Evolutionary conservation across 2,329 filamentous ascomycete genomes (phyloP), one percentile per base, ranked within the genome.

Genomic region (Ceratocystis destructans): DNA sequence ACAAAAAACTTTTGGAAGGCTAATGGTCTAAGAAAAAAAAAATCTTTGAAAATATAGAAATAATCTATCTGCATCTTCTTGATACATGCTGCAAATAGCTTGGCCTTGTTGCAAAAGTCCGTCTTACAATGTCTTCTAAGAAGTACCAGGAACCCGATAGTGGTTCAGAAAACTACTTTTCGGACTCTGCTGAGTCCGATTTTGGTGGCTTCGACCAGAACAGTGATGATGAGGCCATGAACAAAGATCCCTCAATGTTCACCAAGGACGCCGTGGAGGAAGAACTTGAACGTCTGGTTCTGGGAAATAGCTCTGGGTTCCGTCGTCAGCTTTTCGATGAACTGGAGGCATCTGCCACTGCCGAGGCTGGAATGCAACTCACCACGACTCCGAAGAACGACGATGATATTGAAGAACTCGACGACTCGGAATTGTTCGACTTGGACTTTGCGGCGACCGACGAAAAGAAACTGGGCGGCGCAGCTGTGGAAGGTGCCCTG

Each of bases 251-350:
- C 44, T 45, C 64, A 17, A 70, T 76, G 64, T 75, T 73, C 65
- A 86, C 88, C 63, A 94, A 93, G 73, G 90, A 96, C 73, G 86
- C 85, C 15, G 86, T 88, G 64, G 92, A 96, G 74, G 85, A 88
- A 72, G 90, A 93, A 73, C 83, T 96, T 37, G 93, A 96, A 77
- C 84, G 86, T 70, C 79, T 96, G 69, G 88, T 99, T 2, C 89
- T 99, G 69, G 94, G 94, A 66, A 89, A 96, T 76, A 85, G 87
- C 61, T 82, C 84, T n/a, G 89, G 87, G 44, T 97, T 97, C 75
- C 83, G 86, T 67, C 81, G 87, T 67, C 87, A 87, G 53, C 78
- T 97, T 64, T 88, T 87, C 70, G 71, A 72, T 59, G 71, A 73
- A 48, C 72, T 74, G 44, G 75, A 75, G 62, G 71, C 66, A 0